Evolutionary conservation across 768 basidiomycete genomes (phyloP).

Genomic region (Boletus bicolor): DNA sequence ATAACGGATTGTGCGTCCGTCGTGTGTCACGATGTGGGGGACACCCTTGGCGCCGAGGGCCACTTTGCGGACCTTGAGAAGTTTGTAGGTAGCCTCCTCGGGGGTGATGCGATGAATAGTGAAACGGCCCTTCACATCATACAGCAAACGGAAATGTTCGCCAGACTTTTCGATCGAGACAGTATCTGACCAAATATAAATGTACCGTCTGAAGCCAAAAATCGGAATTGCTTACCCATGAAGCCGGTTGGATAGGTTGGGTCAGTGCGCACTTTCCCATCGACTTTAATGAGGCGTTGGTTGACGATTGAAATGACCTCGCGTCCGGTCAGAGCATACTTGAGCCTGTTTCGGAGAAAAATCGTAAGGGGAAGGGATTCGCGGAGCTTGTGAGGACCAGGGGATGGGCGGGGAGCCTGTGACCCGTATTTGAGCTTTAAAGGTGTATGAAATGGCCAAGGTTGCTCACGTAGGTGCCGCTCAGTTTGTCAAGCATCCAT

Average conservation of each 20-base stretch:
- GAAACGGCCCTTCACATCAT: conserved; percentile 99
- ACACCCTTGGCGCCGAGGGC: conserved; percentile 92
- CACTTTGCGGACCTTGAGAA: conserved; percentile 89
- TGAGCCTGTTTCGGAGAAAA: conserved; percentile 98
- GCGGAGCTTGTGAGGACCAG: conserved; percentile 98
- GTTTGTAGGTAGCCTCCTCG: conserved; percentile 96
- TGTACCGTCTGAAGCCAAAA: neutral
- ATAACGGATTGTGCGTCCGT: conserved; percentile 99
- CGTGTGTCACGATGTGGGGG: conserved; percentile 97
- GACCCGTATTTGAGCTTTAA: conserved; percentile 9
- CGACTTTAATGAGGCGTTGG: conserved; percentile 97
- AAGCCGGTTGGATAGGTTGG: conserved; percentile 96
- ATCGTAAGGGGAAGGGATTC: conserved; percentile 96
- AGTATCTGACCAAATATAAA: conserved; percentile 59
- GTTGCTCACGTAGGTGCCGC: conserved; percentile 82
- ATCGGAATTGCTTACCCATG: conserved; percentile 65
- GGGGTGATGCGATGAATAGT: conserved; percentile 98
- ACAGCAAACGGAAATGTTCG: conserved; percentile 98
- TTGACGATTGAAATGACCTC: conserved; percentile 95
- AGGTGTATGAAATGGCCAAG: neutral
- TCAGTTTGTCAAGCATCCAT: conserved; percentile 99
- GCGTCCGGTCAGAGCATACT: conserved; percentile 96
- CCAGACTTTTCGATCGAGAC: conserved; percentile 96
- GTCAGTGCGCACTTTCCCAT: conserved; percentile 98
- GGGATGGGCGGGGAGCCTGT: conserved; percentile 92